These are phyloP conservation scores for Sindora glabra DNA, from an alignment of 306 rosid species.

Conservation along the genomic window DNA sequence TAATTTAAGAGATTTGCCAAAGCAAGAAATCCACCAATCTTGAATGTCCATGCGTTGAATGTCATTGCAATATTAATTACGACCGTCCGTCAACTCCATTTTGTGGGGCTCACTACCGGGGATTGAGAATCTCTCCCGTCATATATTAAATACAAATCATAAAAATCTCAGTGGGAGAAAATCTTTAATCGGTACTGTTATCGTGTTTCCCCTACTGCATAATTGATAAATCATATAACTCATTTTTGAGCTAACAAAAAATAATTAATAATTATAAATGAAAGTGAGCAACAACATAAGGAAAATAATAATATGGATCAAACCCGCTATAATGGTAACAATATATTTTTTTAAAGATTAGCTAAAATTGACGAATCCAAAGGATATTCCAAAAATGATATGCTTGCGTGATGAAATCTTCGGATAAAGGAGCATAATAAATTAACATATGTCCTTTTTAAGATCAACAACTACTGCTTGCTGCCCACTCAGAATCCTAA, in stretches of 20 bases:
- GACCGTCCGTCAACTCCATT: slow-evolving; percentile 12
- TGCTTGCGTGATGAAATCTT: slow-evolving; percentile 29
- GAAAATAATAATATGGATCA: neutral
- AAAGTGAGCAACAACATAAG: neutral
- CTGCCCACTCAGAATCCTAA: slow-evolving; percentile 8
- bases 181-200: neutral
- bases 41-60: slow-evolving; percentile 24
- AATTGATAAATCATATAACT: neutral
- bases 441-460: neutral
- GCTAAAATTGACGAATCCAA: slow-evolving; percentile 1
- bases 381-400: slow-evolving; percentile 10
- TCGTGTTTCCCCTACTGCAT: neutral
- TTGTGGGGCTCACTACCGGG: slow-evolving; percentile 4
- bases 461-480: neutral
- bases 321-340: neutral
- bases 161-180: neutral
- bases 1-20: neutral
- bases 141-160: neutral
- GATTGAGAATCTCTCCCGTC: slow-evolving; percentile 15
- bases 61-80: slow-evolving; percentile 13
- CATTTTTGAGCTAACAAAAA: neutral
- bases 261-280: neutral
- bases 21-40: slow-evolving; percentile 17
- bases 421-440: slow-evolving; percentile 6
- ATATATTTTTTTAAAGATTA: neutral